A percentile compares a stretch with the other conserved stretches of the same genome.
These are phyloP conservation scores for Vachellia pachyceras DNA, from an alignment of 306 rosid genomes.

Conservation along the genomic window DNA sequence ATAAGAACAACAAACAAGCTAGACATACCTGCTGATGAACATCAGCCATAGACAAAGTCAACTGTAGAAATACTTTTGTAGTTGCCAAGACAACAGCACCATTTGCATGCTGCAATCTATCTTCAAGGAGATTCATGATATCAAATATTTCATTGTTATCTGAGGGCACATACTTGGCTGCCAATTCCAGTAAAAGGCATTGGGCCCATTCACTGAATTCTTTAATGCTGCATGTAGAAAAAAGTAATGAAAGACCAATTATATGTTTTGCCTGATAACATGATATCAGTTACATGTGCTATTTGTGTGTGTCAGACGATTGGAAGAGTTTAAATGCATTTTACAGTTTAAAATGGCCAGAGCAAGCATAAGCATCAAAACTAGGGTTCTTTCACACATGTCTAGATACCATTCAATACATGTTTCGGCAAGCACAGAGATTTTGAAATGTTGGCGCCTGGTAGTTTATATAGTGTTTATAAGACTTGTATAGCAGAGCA, in stretches of 20 bases:
- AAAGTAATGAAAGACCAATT: slow-evolving; percentile 34
- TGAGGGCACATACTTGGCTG: slow-evolving; percentile 82
- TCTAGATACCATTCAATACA: slow-evolving; percentile 20
- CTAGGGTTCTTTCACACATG: slow-evolving; percentile 20
- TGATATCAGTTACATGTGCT: slow-evolving; percentile 4
- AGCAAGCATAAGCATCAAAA: slow-evolving; percentile 16
- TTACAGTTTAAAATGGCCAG: slow-evolving; percentile 27
- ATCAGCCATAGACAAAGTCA: slow-evolving; percentile 97
- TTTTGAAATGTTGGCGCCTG: slow-evolving; percentile 12
- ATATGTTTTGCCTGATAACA: background rate
- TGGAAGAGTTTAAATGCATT: slow-evolving; percentile 24
- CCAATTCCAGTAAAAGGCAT: slow-evolving; percentile 90
- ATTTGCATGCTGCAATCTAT: slow-evolving; percentile 99
- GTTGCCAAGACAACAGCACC: slow-evolving; percentile 99
- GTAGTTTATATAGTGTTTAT: slow-evolving; percentile 15
- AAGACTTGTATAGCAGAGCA: slow-evolving; percentile 2
- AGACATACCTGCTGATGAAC: slow-evolving; percentile 96
- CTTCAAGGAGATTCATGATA: slow-evolving; percentile 98
- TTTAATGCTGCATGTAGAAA: slow-evolving; percentile 73
- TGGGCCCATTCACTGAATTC: slow-evolving; percentile 99
- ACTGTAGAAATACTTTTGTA: slow-evolving; percentile 85
- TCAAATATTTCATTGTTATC: slow-evolving; percentile 93
- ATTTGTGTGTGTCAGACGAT: slow-evolving; percentile 24
- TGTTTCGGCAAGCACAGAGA: slow-evolving; percentile 13
- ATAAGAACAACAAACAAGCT: slow-evolving; percentile 19